Percentiles rank a stretch among this genome's conserved stretches.
Conservation (phyloP, 805 yeast genomes). For the Candida succiphila region DNA sequence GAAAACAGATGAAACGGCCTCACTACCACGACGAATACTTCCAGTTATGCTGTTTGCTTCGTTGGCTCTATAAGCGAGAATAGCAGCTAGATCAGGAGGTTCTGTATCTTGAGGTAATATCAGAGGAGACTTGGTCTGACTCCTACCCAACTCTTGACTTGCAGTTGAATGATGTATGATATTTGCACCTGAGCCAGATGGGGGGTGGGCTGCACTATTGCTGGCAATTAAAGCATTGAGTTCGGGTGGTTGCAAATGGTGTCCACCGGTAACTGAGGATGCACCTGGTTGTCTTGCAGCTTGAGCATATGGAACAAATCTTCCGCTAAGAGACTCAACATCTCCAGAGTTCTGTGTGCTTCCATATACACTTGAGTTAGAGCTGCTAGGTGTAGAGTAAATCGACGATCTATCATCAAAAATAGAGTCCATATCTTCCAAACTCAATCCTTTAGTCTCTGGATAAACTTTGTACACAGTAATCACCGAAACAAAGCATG, state of each 20-base stretch:
- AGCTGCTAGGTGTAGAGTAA: slow-evolving; percentile 7
- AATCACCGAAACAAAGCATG: slow-evolving; percentile 64
- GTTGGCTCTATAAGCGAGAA: slow-evolving; percentile 24
- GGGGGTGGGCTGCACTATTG: slow-evolving; percentile 1
- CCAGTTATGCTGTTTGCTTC: slow-evolving; percentile 25
- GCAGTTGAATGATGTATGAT: too few relatives aligned
- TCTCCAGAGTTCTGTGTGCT: slow-evolving; percentile 4
- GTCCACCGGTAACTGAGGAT: neutral
- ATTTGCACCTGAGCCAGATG: neutral
- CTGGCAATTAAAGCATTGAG: slow-evolving; percentile 1
- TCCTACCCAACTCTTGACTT: neutral
- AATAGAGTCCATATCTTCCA: slow-evolving; percentile 88
- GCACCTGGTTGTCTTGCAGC: slow-evolving; percentile 16
- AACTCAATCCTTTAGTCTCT: slow-evolving; percentile 79
- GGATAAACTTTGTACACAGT: slow-evolving; percentile 72
- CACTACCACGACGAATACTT: slow-evolving; percentile 32
- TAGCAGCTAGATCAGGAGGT: slow-evolving; percentile 26
- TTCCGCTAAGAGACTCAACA: neutral
- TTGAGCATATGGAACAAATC: slow-evolving; percentile 9
- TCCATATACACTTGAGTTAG: slow-evolving; percentile 1
- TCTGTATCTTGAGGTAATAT: slow-evolving; percentile 22
- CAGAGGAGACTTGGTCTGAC: slow-evolving; percentile 5
- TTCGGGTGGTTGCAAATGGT: slow-evolving; percentile 1
- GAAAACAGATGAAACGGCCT: slow-evolving; percentile 27
- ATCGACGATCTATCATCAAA: slow-evolving; percentile 54